Evolutionary conservation across 208 protist genomes (phyloP), one percentile per base, ranked within the genome.

Genomic region (Leishmania amazonensis): DNA sequence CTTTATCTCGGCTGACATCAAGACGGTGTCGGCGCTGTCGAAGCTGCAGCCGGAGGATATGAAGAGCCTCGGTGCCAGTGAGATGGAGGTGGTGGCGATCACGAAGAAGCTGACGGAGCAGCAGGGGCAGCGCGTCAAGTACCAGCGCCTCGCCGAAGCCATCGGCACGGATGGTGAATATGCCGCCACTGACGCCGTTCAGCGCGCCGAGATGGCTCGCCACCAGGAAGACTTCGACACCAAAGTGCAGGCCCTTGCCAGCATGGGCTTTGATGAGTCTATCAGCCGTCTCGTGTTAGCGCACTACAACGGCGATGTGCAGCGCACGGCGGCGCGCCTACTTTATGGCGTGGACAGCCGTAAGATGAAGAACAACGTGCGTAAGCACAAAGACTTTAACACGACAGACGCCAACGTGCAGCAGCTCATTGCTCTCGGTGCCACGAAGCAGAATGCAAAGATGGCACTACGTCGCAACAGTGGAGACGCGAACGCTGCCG

Each of bases 271-370:
- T 71, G 83, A 84, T 11, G 88, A 81, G 78, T 67, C 71, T 7
- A 82, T 90, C 67, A 81, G 82, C 42, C 88, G 89, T 42, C 80
- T 93, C 1, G 84, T 90, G 6, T 83, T 96, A 35, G 93, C 92
- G 19, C 94, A 96, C 81, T 96, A 95, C 86, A 94, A 95, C 87
- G 91, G 91, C 73, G 88, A 95, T 58, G 89, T 95, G 70, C 79
- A 97, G 78, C 91, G 90, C 83, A 85, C 90, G 0, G 89, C 88
- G 7, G 88, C 87, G 0, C 90, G 90, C 21, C 87, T 96, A 11
- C 77, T 97, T 62, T 89, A 87, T 73, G 91, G 89, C 62, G 80
- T 92, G 42, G 81, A 92, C 80, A 64, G 65, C 57, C 78, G 70
- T 6, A 80, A 83, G 58, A 92, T 96, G 35, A 76, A 74, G 54